Conservation (phyloP, 441 rosid genomes). For the Manihot esculenta region DNA sequence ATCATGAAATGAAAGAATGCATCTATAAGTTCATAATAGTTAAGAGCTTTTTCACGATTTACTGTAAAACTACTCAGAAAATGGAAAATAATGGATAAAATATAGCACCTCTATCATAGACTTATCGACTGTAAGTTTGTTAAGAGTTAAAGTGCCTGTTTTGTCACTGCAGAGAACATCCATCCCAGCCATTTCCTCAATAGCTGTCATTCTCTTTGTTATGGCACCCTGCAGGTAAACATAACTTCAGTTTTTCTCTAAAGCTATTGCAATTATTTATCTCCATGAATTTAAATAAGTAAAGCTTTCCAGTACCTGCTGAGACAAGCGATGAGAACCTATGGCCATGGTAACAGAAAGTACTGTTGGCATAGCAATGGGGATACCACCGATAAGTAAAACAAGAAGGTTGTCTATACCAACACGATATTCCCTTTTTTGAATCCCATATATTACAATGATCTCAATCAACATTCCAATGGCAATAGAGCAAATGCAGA, state of each 20-base stretch:
- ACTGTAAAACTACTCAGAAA: neutral
- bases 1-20: constrained; percentile 6
- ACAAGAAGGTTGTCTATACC: constrained; percentile 92
- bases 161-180: constrained; percentile 98
- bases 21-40: neutral
- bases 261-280: neutral
- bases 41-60: neutral
- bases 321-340: constrained; percentile 81
- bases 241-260: neutral
- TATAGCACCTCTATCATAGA: constrained; percentile 65
- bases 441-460: constrained; percentile 78
- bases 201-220: constrained; percentile 95
- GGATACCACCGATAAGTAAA: constrained; percentile 94
- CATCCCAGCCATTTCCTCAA: constrained; percentile 99
- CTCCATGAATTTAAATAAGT: neutral
- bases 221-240: constrained; percentile 98
- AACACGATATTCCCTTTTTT: constrained; percentile 60
- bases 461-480: constrained; percentile 72
- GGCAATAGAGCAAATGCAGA: constrained; percentile 92
- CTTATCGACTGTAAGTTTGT: constrained; percentile 87
- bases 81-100: neutral
- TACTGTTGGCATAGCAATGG: constrained; percentile 96
- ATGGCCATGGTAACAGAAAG: constrained; percentile 98
- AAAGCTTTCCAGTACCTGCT: constrained; percentile 42
- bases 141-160: constrained; percentile 90